phyloP scores from a whole-genome alignment of 192 early-diverging fungal genomes.

The Mortierella hygrophila region DNA sequence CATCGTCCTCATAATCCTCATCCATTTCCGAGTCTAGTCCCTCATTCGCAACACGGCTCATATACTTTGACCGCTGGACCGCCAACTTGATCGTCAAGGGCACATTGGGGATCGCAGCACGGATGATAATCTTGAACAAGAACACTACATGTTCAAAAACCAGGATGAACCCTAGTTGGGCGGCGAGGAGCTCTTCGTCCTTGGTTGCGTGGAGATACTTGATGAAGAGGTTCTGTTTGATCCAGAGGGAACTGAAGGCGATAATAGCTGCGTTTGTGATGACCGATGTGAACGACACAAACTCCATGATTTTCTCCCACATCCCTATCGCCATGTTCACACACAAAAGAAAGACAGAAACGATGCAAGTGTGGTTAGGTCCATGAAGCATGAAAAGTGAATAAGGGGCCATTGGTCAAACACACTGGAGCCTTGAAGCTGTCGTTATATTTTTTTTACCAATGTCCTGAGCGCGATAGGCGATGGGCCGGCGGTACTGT shows the following conservation, averaged over 20 bases:
- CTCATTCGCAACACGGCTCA: conserved; percentile 27
- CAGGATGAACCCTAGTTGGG: conserved; percentile 40
- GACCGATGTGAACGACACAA: conserved; percentile 44
- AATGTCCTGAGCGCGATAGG: conserved; percentile 45
- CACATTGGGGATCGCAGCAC: conserved; percentile 36
- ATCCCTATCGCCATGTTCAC: conserved; percentile 21
- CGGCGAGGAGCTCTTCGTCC: conserved; percentile 30
- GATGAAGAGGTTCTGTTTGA: conserved; percentile 40
- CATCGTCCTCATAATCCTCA: not conserved
- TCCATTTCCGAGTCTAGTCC: conserved; percentile 25
- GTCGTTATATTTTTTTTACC: conserved; percentile 6
- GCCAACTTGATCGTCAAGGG: conserved; percentile 50
- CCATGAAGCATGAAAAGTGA: not conserved
- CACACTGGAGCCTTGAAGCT: not conserved
- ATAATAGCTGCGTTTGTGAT: conserved; percentile 54
- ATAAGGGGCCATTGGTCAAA: not conserved
- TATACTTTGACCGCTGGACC: conserved; percentile 37
- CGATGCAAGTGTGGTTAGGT: not conserved
- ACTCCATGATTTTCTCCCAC: conserved; percentile 51
- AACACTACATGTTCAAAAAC: conserved; percentile 55
- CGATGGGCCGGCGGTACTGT: conserved; percentile 41
- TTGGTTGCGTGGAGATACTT: conserved; percentile 13
- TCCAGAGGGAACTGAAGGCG: conserved; percentile 51
- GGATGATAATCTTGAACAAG: conserved; percentile 46
- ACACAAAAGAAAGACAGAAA: not conserved